phyloP scores from a whole-genome alignment of 1,139 yeast genomes.

The Candida albicans region DNA sequence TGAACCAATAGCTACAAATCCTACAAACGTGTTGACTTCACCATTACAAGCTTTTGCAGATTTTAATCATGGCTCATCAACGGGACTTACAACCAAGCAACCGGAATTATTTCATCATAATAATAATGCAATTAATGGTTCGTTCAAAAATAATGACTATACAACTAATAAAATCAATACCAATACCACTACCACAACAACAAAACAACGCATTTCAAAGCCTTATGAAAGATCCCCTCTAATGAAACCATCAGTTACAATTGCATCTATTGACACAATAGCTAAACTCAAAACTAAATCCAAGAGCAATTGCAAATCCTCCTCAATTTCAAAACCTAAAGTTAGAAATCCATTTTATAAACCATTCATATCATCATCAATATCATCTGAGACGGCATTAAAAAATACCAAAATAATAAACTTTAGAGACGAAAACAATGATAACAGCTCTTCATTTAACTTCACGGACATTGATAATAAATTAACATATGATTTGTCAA shows the following conservation, averaged over 20 bases:
- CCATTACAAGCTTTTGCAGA: slow-evolving; percentile 3
- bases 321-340: slow-evolving; percentile 6
- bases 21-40: background rate
- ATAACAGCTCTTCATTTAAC: background rate
- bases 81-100: background rate
- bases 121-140: background rate
- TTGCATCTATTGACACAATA: slow-evolving; percentile 22
- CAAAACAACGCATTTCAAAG: slow-evolving; percentile 11
- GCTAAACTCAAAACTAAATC: slow-evolving; percentile 5
- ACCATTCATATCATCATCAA: slow-evolving; percentile 6
- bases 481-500: slow-evolving; percentile 2
- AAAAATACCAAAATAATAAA: background rate
- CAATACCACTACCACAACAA: slow-evolving; percentile 1
- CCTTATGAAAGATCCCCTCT: slow-evolving; percentile 14
- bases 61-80: background rate
- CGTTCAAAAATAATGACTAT: slow-evolving; percentile 5
- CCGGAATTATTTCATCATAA: background rate
- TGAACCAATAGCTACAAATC: background rate
- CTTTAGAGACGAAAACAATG: background rate
- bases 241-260: slow-evolving; percentile 27
- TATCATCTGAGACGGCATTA: background rate
- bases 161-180: slow-evolving; percentile 7
- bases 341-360: slow-evolving; percentile 18
- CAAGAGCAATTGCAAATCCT: slow-evolving; percentile 8
- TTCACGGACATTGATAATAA: background rate